Percentiles rank a stretch among this genome's conserved stretches.
Evolutionary conservation across 495 filamentous ascomycete species (phyloP).

Genomic region (Filosporella fistucella): DNA sequence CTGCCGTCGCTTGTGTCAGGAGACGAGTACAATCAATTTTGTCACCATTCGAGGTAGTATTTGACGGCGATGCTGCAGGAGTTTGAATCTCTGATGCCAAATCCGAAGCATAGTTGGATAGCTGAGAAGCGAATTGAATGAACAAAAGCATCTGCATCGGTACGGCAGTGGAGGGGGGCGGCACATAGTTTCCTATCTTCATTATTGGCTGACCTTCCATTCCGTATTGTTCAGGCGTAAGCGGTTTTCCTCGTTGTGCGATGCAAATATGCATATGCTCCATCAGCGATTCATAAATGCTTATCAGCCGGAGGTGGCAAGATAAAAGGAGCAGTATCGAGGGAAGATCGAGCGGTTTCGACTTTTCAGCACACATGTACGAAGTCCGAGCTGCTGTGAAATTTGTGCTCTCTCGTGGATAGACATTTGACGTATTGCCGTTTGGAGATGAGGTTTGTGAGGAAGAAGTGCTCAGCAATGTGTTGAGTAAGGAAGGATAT

Average conservation of each 20-base stretch:
- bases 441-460: too few relatives aligned
- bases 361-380: too few relatives aligned
- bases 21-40: neutral
- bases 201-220: slow-evolving; percentile 23
- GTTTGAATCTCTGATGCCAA: slow-evolving; percentile 8
- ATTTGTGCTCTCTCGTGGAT: too few relatives aligned
- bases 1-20: slow-evolving; percentile 5
- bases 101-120: slow-evolving; percentile 12
- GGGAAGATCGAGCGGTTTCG: slow-evolving; percentile 26
- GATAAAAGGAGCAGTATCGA: slow-evolving; percentile 28
- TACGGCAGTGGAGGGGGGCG: slow-evolving; percentile 22
- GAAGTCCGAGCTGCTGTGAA: too few relatives aligned
- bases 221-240: slow-evolving; percentile 14
- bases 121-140: slow-evolving; percentile 17
- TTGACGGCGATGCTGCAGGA: neutral
- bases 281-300: slow-evolving; percentile 26
- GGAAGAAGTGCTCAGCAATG: too few relatives aligned
- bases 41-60: neutral
- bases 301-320: slow-evolving; percentile 28
- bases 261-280: slow-evolving; percentile 23
- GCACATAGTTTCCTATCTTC: slow-evolving; percentile 29
- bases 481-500: slow-evolving; percentile 21
- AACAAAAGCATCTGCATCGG: slow-evolving; percentile 30
- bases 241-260: slow-evolving; percentile 15
- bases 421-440: too few relatives aligned